Base-by-base conservation (phyloP, 2,329 filamentous ascomycete genomes). In the Fusarium veterinarium region DNA sequence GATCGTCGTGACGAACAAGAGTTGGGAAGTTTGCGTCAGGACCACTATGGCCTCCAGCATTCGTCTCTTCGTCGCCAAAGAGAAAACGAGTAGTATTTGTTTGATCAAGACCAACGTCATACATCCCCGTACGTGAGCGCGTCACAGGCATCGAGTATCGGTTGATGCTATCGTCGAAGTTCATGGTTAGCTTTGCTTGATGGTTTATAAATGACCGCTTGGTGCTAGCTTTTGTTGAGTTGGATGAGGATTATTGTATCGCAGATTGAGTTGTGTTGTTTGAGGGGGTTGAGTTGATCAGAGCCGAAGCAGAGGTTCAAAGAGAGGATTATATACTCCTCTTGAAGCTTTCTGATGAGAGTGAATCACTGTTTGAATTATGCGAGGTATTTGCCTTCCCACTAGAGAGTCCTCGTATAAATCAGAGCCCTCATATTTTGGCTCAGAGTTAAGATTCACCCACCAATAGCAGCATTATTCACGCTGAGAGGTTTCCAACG, bases 121-220 rank as follows among this genome's bases (percentile, higher is more conserved):
- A 91, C 76, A 91, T 84, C 71, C 91, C 89, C 74, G 87, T 90
- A 74, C 92, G 89, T 73, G 91, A 90, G 67, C 89, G 88, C 52
- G 92, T 94, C 57, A 95, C 93, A 37, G 95, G 95, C 93, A 98
- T 95, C 8, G 95, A 98, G 82, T 97, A 97, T 73, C 95, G 92
- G 81, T 97, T 97, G 68, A 92, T 87, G 75, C 94, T 97, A 76
- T 76, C 70, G 68, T 77, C 66, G 41, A 44, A 59, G 17, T 49
- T 38, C 68, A 73, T 73, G 31, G 65, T 80, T 45, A 80, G 78
- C 48, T 38, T 49, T 38, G 48, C 31, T 56, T 41, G 41, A 17
- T 53, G 17, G 23, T 33, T 55, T 58, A 8, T 40, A 20, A 31
- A 44, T 17, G 35, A 25, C n/a, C 35, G 37, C 46, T 57, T 45